These are phyloP conservation scores for Ilex paraguariensis DNA, from an alignment of 305 asterid genomes.

Conservation along the genomic window DNA sequence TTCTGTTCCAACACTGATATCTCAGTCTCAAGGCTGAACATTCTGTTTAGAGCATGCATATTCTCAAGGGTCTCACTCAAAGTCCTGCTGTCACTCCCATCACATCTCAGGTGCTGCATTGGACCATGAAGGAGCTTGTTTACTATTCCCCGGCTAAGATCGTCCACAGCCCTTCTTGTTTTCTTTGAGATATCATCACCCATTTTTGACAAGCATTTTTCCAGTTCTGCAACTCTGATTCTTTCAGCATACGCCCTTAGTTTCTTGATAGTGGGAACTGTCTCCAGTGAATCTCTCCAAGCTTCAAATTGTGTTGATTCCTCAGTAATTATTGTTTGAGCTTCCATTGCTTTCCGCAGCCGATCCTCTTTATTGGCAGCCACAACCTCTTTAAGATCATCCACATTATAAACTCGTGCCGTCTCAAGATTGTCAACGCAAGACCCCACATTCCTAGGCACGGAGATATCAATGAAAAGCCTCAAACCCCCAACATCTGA, in stretches of 20 bases:
- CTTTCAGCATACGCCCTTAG: slow-evolving; percentile 91
- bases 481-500: slow-evolving; percentile 46
- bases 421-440: slow-evolving; percentile 65
- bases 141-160: slow-evolving; percentile 82
- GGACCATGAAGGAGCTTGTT: slow-evolving; percentile 98
- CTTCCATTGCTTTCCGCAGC: slow-evolving; percentile 86
- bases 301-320: slow-evolving; percentile 90
- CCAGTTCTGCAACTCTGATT: slow-evolving; percentile 78
- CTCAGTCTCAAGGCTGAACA: slow-evolving; percentile 89
- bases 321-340: slow-evolving; percentile 76
- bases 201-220: slow-evolving; percentile 87
- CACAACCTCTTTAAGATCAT: slow-evolving; percentile 94
- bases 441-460: slow-evolving; percentile 88
- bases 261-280: slow-evolving; percentile 96
- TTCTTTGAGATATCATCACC: slow-evolving; percentile 89
- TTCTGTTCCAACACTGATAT: slow-evolving; percentile 90
- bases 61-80: slow-evolving; percentile 92
- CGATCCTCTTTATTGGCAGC: slow-evolving; percentile 96
- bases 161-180: slow-evolving; percentile 77
- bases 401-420: slow-evolving; percentile 83
- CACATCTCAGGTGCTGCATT: slow-evolving; percentile 95
- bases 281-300: slow-evolving; percentile 89
- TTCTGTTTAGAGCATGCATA: slow-evolving; percentile 93
- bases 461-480: slow-evolving; percentile 85
- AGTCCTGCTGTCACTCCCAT: slow-evolving; percentile 88